phyloP scores from a whole-genome alignment of 2,329 filamentous ascomycete genomes.

The Fusarium udum region DNA sequence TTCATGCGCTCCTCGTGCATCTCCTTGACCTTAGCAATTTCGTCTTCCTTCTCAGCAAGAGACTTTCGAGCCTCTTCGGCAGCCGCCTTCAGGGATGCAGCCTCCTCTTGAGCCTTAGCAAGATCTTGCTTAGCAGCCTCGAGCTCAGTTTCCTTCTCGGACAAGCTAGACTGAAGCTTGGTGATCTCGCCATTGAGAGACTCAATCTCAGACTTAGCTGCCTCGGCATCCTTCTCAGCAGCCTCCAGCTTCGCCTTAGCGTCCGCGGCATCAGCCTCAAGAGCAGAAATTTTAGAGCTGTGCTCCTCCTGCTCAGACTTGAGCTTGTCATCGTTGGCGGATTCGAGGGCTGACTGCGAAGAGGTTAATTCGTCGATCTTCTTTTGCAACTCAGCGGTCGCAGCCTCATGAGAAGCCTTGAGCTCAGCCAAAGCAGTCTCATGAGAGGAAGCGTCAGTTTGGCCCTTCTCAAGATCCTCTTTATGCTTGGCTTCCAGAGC shows the following conservation, averaged over 20 bases:
- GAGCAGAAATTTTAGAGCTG: slow-evolving; percentile 56
- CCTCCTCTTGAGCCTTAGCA: slow-evolving; percentile 56
- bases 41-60: slow-evolving; percentile 57
- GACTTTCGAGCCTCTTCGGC: slow-evolving; percentile 59
- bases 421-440: slow-evolving; percentile 61
- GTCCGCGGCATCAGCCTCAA: slow-evolving; percentile 63
- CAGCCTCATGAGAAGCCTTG: slow-evolving; percentile 59
- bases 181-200: slow-evolving; percentile 53
- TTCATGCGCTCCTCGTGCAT: slow-evolving; percentile 68
- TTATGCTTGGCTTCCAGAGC: slow-evolving; percentile 64
- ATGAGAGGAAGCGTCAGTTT: slow-evolving; percentile 56
- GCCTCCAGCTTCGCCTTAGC: slow-evolving; percentile 59
- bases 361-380: slow-evolving; percentile 64
- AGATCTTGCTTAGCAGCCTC: slow-evolving; percentile 53
- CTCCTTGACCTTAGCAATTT: slow-evolving; percentile 61
- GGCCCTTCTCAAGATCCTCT: slow-evolving; percentile 59
- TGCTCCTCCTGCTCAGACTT: slow-evolving; percentile 58
- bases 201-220: slow-evolving; percentile 56
- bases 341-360: slow-evolving; percentile 57
- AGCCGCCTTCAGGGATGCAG: slow-evolving; percentile 59
- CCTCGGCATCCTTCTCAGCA: slow-evolving; percentile 57
- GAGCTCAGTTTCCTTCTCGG: slow-evolving; percentile 58
- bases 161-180: slow-evolving; percentile 52
- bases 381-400: slow-evolving; percentile 60
- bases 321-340: slow-evolving; percentile 55